Percentiles rank a stretch among this genome's conserved stretches.
These are phyloP conservation scores for Globisporangium carolinianum DNA, from an alignment of 352 stramenopile species.

Conservation along the genomic window DNA sequence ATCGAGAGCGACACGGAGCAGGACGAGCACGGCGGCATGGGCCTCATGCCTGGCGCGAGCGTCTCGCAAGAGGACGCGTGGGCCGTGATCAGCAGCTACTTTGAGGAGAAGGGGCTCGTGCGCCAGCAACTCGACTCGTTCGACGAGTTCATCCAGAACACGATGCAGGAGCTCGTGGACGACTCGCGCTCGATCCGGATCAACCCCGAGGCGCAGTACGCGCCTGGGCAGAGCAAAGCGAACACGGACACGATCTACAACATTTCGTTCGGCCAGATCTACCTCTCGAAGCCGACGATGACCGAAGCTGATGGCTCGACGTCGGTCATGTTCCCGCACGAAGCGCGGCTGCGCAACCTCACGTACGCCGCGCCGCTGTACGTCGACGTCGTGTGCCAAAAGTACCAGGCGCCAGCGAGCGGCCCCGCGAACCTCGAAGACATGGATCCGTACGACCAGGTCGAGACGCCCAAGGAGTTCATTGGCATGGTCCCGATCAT, in stretches of 20 bases:
- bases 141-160: conserved; percentile 99
- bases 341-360: conserved; percentile 97
- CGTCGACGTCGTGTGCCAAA: conserved; percentile 96
- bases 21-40: conserved; percentile 33
- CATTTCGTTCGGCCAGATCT: conserved; percentile 98
- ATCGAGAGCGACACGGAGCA: conserved; percentile 55
- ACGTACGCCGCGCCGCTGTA: conserved; percentile 99
- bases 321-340: conserved; percentile 99
- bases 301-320: conserved; percentile 96
- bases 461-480: conserved; percentile 91
- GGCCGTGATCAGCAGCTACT: conserved; percentile 98
- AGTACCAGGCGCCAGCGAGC: conserved; percentile 60
- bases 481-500: conserved; percentile 99
- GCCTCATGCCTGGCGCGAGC: conserved; percentile 51
- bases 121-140: conserved; percentile 99
- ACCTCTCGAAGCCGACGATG: conserved; percentile 96
- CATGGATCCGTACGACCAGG: conserved; percentile 83
- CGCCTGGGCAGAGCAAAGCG: conserved; percentile 89
- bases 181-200: conserved; percentile 96
- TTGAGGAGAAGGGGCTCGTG: conserved; percentile 99
- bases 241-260: conserved; percentile 92
- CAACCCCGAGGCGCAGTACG: conserved; percentile 95
- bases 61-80: conserved; percentile 99
- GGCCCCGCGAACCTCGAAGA: conserved; percentile 75
- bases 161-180: conserved; percentile 99